Conservation (phyloP, 352 stramenopile genomes). For the Phytophthora kernoviae region DNA sequence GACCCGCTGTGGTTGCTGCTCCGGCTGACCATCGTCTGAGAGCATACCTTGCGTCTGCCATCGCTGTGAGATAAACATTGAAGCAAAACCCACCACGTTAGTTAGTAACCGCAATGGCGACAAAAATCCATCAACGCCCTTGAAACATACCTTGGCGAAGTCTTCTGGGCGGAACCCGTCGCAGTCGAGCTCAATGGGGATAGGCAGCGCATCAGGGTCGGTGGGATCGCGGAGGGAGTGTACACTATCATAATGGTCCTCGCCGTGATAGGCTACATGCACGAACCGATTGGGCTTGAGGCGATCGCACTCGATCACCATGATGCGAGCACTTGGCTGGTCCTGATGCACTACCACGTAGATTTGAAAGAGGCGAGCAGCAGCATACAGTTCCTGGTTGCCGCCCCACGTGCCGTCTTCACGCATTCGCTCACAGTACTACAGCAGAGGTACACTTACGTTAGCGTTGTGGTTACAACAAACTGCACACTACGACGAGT, state of each 20-base stretch:
- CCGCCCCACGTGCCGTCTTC: slow-evolving; percentile 83
- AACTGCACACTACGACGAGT: slow-evolving; percentile 3
- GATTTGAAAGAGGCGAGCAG: slow-evolving; percentile 68
- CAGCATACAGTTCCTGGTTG: slow-evolving; percentile 83
- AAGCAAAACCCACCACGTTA: slow-evolving; percentile 1
- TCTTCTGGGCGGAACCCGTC: slow-evolving; percentile 65
- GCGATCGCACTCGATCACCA: slow-evolving; percentile 78
- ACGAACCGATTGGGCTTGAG: slow-evolving; percentile 53
- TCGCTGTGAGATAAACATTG: slow-evolving; percentile 20
- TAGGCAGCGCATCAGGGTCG: slow-evolving; percentile 33
- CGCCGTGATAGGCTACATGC: slow-evolving; percentile 72
- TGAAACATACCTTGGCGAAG: slow-evolving; percentile 51
- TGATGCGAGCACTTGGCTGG: slow-evolving; percentile 39
- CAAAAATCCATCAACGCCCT: slow-evolving; percentile 17
- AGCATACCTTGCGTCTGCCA: slow-evolving; percentile 30
- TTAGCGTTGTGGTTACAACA: not conserved
- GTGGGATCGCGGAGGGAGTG: slow-evolving; percentile 52
- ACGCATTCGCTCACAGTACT: slow-evolving; percentile 84
- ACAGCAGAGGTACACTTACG: not conserved
- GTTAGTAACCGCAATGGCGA: slow-evolving; percentile 8
- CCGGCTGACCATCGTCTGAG: slow-evolving; percentile 5
- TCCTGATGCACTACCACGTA: slow-evolving; percentile 85
- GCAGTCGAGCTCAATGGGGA: slow-evolving; percentile 58
- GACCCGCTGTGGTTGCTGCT: slow-evolving; percentile 11
- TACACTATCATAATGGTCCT: slow-evolving; percentile 87